Evolutionary conservation across 805 yeast genomes (phyloP).

Genomic region (Saturnispora mendoncae): DNA sequence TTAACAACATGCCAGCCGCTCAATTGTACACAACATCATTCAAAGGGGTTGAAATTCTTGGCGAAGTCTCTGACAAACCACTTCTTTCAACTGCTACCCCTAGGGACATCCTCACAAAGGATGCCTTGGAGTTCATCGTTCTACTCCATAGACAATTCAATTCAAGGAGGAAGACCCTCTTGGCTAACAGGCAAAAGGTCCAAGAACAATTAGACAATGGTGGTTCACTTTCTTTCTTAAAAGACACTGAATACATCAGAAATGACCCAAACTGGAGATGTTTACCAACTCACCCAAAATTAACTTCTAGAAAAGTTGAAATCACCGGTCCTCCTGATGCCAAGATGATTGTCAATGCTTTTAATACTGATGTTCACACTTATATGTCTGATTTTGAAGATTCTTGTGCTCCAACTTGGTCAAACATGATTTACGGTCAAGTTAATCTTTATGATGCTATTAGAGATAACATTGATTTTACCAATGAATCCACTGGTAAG

Average conservation of each 20-base stretch:
- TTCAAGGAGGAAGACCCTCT: constrained; percentile 45
- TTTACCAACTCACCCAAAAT: constrained; percentile 61
- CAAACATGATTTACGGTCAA: constrained; percentile 71
- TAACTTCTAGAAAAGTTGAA: constrained; percentile 68
- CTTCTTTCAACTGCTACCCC: constrained; percentile 34
- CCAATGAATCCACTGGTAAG: constrained; percentile 31
- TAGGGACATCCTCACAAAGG: constrained; percentile 45
- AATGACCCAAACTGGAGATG: constrained; percentile 72
- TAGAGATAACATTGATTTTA: constrained; percentile 54
- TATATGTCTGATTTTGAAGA: constrained; percentile 86
- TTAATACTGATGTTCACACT: constrained; percentile 70
- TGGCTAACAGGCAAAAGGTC: constrained; percentile 51
- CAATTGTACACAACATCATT: constrained; percentile 26
- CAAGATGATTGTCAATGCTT: constrained; percentile 75
- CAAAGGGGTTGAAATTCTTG: constrained; percentile 46
- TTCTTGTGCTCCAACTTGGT: constrained; percentile 80
- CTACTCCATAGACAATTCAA: constrained; percentile 68
- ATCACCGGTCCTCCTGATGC: constrained; percentile 84
- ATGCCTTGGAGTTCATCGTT: constrained; percentile 61
- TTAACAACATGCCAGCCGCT: constrained; percentile 12
- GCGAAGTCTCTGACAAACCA: constrained; percentile 34
- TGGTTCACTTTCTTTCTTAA: constrained; percentile 50
- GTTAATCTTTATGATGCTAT: constrained; percentile 70
- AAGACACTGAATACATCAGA: constrained; percentile 62
- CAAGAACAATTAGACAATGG: constrained; percentile 60